Evolutionary conservation across 148 eudicot species (phyloP), one percentile per base, ranked within the genome.

Genomic region (Hydrangea macrophylla): DNA sequence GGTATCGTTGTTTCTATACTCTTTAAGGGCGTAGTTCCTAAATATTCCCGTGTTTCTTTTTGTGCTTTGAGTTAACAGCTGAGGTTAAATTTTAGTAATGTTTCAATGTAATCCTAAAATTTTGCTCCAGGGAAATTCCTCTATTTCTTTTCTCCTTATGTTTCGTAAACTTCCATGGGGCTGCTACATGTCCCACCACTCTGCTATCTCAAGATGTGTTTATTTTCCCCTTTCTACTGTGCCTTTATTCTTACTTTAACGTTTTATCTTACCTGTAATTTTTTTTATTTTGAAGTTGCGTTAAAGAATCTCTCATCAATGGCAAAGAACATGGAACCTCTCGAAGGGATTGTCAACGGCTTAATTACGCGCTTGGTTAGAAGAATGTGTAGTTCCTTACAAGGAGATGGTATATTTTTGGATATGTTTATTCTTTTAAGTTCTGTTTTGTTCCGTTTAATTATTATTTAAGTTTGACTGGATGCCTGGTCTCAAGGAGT

Each of bases 341-440:
- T 84, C 67, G 88, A 92, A 82, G 92, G 82, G 18, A 83, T 74
- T 71, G 65, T 92, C 65, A 84, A 73, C 81, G 79, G 84, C 82
- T 75, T 93, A 76, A 82, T 91, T 62, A 56, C 84, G 64, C 86
- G 78, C 62, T 72, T 94, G 51, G 55, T 86, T 60, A 73, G 71
- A 79, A 88, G 88, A 81, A 86, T 88, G 96, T 83, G 90, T 75
- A 76, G 82, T 40, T 73, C 85, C 24, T 64, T 71, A 30, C 70
- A 73, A 45, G 84, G 63, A 74, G 81, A 92, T 65, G 95, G 98
- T 93, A 78, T 70, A 68, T 36, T 42, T 62, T 55, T 60, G 25
- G 23, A 63, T 58, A 13, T 56, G 7, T 58, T 65, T 32, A 22
- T 55, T 42, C 6, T 42, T 42, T 42, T 48, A 48, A 48, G n/a